phyloP scores from a whole-genome alignment of 176 grass and related monocot genomes.

The Otatea glauca region DNA sequence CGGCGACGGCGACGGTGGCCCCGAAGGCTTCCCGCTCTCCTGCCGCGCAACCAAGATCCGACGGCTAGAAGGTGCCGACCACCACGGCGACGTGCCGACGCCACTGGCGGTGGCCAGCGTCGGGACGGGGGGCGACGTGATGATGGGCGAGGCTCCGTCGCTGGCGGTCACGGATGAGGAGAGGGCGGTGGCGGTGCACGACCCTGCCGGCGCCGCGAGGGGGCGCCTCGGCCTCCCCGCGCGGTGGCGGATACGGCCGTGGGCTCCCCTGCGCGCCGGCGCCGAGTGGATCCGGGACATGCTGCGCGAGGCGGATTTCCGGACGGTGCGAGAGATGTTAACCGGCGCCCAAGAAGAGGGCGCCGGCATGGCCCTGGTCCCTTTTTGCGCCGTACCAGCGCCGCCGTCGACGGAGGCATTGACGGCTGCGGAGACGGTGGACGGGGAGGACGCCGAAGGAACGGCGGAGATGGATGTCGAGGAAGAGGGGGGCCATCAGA shows the following conservation, averaged over 20 bases:
- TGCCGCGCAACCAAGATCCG: constrained; percentile 56
- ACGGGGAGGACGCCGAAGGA: neutral
- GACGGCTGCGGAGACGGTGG: neutral
- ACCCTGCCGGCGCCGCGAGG: neutral
- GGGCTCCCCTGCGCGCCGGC: neutral
- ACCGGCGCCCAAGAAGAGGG: neutral
- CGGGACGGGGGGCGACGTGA: neutral
- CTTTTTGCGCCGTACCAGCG: constrained; percentile 8
- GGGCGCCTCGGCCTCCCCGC: neutral
- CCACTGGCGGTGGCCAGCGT: neutral
- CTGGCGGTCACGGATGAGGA: neutral
- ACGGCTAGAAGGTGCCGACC: constrained; percentile 13
- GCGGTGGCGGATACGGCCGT: neutral
- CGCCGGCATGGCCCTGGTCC: constrained; percentile 41
- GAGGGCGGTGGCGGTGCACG: constrained; percentile 23
- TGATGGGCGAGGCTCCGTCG: constrained; percentile 35
- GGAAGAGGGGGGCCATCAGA: neutral
- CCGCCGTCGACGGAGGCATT: neutral
- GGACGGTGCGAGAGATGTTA: constrained; percentile 45
- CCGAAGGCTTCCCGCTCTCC: neutral
- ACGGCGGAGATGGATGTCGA: constrained; percentile 52
- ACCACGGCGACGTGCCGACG: neutral
- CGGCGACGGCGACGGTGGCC: neutral
- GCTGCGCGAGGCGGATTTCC: constrained; percentile 43
- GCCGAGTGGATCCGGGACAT: constrained; percentile 35